Percentiles rank a stretch among this genome's conserved stretches.
phyloP scores from a whole-genome alignment of 495 filamentous ascomycete species.

The Penicillium canescens region DNA sequence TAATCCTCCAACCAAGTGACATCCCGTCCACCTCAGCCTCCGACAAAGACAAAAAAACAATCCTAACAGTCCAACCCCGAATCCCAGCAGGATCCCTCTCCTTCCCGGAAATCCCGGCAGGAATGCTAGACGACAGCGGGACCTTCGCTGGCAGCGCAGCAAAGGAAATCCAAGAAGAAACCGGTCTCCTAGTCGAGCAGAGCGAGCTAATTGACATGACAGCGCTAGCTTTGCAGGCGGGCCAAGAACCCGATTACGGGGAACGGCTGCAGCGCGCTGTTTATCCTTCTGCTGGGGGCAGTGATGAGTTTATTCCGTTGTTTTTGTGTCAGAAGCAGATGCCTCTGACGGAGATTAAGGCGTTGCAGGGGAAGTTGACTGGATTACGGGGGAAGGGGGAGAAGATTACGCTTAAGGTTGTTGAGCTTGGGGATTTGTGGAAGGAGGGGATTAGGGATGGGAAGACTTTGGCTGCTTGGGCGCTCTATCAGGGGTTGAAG shows the following conservation, averaged over 20 bases:
- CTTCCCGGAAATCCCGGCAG: conserved; percentile 81
- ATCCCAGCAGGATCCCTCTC: conserved; percentile 74
- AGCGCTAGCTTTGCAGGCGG: conserved; percentile 47
- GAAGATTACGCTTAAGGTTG: conserved; percentile 78
- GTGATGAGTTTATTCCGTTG: conserved; percentile 81
- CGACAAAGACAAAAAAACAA: conserved; percentile 60
- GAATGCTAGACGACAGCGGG: conserved; percentile 82
- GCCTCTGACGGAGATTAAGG: conserved; percentile 59
- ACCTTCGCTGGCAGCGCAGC: conserved; percentile 77
- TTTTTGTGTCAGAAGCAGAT: conserved; percentile 74
- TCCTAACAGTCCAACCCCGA: conserved; percentile 82
- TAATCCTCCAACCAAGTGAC: conserved; percentile 74
- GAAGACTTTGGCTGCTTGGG: conserved; percentile 76
- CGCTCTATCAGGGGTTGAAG: conserved; percentile 72
- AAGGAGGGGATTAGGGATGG: conserved; percentile 72
- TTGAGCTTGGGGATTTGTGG: conserved; percentile 74
- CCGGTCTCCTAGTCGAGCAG: conserved; percentile 59
- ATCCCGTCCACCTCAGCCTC: conserved; percentile 26
- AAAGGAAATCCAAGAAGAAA: conserved; percentile 81
- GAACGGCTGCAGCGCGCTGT: conserved; percentile 61
- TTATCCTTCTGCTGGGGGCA: conserved; percentile 77
- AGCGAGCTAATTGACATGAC: conserved; percentile 71
- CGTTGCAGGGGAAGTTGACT: conserved; percentile 74
- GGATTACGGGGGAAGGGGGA: conserved; percentile 77
- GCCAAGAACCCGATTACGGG: conserved; percentile 21